phyloP scores from a whole-genome alignment of 2,329 filamentous ascomycete species.

The Arthrocladium fulminans region DNA sequence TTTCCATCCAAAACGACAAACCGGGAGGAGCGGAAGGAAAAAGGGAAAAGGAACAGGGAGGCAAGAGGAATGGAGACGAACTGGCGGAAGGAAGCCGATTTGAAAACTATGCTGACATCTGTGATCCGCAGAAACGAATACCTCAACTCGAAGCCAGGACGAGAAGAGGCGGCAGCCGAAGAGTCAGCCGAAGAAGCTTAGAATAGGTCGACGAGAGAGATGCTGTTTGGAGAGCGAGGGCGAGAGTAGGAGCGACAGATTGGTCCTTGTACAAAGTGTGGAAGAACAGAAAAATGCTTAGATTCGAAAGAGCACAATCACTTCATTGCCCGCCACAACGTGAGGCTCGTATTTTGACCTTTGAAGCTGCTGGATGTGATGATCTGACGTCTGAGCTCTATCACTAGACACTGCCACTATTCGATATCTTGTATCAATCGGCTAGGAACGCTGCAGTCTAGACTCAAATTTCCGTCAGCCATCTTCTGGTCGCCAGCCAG shows the following conservation, averaged over 20 bases:
- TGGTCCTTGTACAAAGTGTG: slow-evolving; percentile 1
- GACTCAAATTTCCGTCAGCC: no score
- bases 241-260: neutral
- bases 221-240: neutral
- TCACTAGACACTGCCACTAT: no score
- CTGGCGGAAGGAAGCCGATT: neutral
- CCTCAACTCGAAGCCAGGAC: slow-evolving; percentile 42
- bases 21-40: slow-evolving; percentile 3
- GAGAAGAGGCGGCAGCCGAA: slow-evolving; percentile 2
- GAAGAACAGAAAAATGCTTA: no score
- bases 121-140: slow-evolving; percentile 37
- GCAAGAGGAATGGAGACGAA: neutral
- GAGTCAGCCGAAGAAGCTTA: slow-evolving; percentile 4
- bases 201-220: neutral
- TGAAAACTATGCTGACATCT: slow-evolving; percentile 4
- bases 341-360: no score
- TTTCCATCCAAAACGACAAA: slow-evolving; percentile 8
- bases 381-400: no score
- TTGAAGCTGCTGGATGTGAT: no score
- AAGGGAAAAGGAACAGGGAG: neutral
- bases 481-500: no score
- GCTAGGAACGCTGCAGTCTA: no score
- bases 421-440: no score
- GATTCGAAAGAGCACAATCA: neutral
- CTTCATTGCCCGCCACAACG: neutral